Evolutionary conservation across 192 early-diverging fungal species (phyloP).

Genomic region (Entomortierella beljakovae): DNA sequence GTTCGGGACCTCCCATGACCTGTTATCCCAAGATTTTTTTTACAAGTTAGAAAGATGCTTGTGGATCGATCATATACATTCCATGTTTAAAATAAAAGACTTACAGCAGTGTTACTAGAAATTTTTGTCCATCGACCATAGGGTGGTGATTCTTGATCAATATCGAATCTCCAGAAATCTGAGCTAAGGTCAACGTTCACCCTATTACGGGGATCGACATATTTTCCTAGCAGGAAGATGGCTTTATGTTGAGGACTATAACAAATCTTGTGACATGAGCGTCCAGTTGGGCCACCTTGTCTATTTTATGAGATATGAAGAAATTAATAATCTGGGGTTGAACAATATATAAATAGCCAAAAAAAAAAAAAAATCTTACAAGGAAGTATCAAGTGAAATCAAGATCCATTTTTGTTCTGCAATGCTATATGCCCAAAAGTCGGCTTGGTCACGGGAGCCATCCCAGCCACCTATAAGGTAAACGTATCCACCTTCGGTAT

Average conservation of each 20-base stretch:
- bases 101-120: constrained; percentile 77
- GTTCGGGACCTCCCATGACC: constrained; percentile 83
- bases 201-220: constrained; percentile 82
- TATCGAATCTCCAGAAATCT: constrained; percentile 93
- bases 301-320: constrained; percentile 60
- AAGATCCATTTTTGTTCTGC: constrained; percentile 75
- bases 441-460: constrained; percentile 85
- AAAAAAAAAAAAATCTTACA: constrained; percentile 52
- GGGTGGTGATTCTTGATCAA: constrained; percentile 56
- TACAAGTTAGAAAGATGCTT: not conserved
- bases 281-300: constrained; percentile 84
- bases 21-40: constrained; percentile 35
- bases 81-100: not conserved
- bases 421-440: constrained; percentile 89
- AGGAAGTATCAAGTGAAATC: constrained; percentile 79
- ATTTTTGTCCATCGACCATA: constrained; percentile 76
- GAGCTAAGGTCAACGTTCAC: constrained; percentile 76
- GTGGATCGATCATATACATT: not conserved
- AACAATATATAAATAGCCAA: not conserved
- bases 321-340: not conserved
- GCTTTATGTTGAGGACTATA: constrained; percentile 80
- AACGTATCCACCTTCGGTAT: constrained; percentile 69
- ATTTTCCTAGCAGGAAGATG: constrained; percentile 90
- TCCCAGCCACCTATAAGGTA: constrained; percentile 98
- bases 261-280: constrained; percentile 95